Conservation (phyloP, 106 monocot genomes). For the Triglochin maritima region DNA sequence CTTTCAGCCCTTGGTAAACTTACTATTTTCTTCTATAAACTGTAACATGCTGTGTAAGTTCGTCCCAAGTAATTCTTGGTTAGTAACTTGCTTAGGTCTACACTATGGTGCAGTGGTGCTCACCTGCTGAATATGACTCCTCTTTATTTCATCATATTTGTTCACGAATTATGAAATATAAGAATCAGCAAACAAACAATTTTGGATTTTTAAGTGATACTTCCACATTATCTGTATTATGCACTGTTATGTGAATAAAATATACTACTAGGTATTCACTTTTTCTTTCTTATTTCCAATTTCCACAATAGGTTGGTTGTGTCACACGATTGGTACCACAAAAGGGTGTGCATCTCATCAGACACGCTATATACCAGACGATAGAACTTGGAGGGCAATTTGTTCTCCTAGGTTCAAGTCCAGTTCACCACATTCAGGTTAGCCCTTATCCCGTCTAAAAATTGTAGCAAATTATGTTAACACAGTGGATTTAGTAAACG, state of each 20-base stretch:
- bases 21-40: background rate
- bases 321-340: slow-evolving; percentile 88
- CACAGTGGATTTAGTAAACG: too few species aligned
- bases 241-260: background rate
- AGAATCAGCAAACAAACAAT: background rate
- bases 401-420: slow-evolving; percentile 82
- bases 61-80: background rate
- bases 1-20: slow-evolving; percentile 62
- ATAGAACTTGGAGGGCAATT: slow-evolving; percentile 87
- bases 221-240: background rate
- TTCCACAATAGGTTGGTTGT: slow-evolving; percentile 54
- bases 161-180: too few species aligned
- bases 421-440: slow-evolving; percentile 86
- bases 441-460: background rate
- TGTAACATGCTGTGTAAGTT: background rate
- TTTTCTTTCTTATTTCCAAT: background rate
- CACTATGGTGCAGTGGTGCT: too few species aligned
- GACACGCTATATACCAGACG: slow-evolving; percentile 86
- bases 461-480: background rate
- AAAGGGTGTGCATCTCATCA: slow-evolving; percentile 95
- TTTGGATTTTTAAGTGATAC: background rate
- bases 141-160: too few species aligned
- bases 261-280: background rate
- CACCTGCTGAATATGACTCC: too few species aligned
- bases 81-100: too few species aligned